A percentile compares a stretch with the other conserved stretches of the same genome.
These are phyloP conservation scores for Gossypium thurberi DNA, from an alignment of 345 rosid genomes.

Conservation along the genomic window DNA sequence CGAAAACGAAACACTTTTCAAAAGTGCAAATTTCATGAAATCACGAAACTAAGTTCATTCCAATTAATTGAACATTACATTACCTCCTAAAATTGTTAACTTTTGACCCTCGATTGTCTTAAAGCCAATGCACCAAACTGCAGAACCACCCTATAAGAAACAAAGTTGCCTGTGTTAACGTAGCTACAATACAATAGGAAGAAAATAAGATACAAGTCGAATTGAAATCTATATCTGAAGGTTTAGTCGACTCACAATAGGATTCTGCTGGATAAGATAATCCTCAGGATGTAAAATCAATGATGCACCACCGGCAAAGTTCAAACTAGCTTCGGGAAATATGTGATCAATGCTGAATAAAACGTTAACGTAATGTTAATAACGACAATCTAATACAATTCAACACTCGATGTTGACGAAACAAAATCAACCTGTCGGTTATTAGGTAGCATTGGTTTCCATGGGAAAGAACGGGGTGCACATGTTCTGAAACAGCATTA, in stretches of 20 bases:
- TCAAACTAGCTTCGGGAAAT: slow-evolving; percentile 84
- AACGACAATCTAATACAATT: slow-evolving; percentile 10
- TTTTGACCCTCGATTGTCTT: slow-evolving; percentile 55
- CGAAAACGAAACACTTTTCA: not conserved
- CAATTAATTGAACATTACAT: not conserved
- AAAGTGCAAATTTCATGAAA: not conserved
- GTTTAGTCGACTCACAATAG: slow-evolving; percentile 47
- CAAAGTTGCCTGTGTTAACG: not conserved
- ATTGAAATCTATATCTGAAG: not conserved
- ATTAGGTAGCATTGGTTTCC: slow-evolving; percentile 60
- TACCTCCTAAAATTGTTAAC: slow-evolving; percentile 93
- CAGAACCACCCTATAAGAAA: slow-evolving; percentile 50
- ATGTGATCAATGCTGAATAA: slow-evolving; percentile 41
- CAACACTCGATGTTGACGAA: not conserved
- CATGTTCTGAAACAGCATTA: slow-evolving; percentile 46
- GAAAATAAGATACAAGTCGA: not conserved
- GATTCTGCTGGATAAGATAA: slow-evolving; percentile 73
- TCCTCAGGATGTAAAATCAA: slow-evolving; percentile 67
- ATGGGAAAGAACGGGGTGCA: slow-evolving; percentile 40
- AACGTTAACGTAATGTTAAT: slow-evolving; percentile 16
- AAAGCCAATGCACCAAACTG: slow-evolving; percentile 89
- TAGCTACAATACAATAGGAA: not conserved
- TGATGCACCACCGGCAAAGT: slow-evolving; percentile 83
- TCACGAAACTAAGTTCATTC: not conserved
- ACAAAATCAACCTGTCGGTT: slow-evolving; percentile 47